phyloP scores from a whole-genome alignment of 1,139 yeast genomes.

The Pneumocystis wakefieldiae region DNA sequence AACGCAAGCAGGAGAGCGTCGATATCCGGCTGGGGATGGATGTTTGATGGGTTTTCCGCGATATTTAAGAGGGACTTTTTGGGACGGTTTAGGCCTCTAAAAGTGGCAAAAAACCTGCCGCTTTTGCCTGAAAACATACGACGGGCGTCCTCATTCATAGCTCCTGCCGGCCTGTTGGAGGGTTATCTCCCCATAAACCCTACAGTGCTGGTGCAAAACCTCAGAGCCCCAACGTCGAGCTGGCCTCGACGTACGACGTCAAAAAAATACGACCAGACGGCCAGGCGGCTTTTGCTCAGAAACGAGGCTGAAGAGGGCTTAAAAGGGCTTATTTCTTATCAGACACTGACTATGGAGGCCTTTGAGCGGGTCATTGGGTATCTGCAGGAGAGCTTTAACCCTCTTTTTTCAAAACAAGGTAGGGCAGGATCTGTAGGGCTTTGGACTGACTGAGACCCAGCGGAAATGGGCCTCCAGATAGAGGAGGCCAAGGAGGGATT shows the following conservation, averaged over 20 bases:
- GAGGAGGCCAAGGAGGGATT: constrained; percentile 60
- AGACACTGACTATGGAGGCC: not conserved
- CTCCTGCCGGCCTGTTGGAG: not conserved
- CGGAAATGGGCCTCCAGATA: constrained; percentile 34
- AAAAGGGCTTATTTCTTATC: not conserved
- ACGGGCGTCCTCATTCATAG: not conserved
- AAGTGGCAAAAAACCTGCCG: not conserved
- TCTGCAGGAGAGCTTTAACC: constrained; percentile 15
- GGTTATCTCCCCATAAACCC: no score
- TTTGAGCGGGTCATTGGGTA: constrained; percentile 9
- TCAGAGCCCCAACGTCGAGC: no score
- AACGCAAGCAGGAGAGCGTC: not conserved
- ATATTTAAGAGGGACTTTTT: not conserved
- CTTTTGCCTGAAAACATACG: not conserved
- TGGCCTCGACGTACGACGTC: no score
- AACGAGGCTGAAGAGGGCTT: not conserved
- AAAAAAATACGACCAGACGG: no score
- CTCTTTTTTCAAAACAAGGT: constrained; percentile 16
- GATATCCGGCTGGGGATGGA: not conserved
- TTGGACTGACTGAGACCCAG: constrained; percentile 12
- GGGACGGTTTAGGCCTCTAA: not conserved
- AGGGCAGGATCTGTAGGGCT: not conserved
- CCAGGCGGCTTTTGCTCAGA: not conserved
- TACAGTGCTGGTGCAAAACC: no score
- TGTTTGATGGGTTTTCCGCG: not conserved